Percentiles rank a stretch among this genome's conserved stretches.
These are phyloP conservation scores for Wickerhamiella siamensis DNA, from an alignment of 805 yeast species.

Conservation along the genomic window DNA sequence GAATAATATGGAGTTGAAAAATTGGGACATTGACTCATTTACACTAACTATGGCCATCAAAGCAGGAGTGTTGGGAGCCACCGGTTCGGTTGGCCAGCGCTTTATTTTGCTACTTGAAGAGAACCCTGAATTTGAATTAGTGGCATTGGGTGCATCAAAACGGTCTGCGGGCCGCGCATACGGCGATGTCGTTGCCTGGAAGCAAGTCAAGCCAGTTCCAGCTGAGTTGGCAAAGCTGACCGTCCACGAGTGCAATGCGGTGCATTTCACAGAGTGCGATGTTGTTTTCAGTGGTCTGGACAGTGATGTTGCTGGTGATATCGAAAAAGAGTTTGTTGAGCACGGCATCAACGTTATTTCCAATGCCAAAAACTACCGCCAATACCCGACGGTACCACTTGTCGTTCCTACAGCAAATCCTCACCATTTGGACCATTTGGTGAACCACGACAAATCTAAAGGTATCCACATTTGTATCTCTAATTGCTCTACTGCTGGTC, in stretches of 20 bases:
- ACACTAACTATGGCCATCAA: slow-evolving; percentile 32
- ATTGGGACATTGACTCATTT: slow-evolving; percentile 15
- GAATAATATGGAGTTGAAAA: background rate
- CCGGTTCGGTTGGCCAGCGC: slow-evolving; percentile 96
- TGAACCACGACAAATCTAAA: slow-evolving; percentile 32
- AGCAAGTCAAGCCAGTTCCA: slow-evolving; percentile 78
- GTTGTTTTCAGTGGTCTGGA: slow-evolving; percentile 91
- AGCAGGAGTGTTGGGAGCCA: slow-evolving; percentile 88
- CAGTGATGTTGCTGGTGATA: slow-evolving; percentile 82
- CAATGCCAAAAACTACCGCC: slow-evolving; percentile 92
- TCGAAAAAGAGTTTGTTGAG: slow-evolving; percentile 72
- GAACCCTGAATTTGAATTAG: slow-evolving; percentile 81
- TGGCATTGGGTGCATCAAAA: slow-evolving; percentile 79
- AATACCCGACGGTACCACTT: slow-evolving; percentile 74
- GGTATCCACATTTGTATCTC: slow-evolving; percentile 92
- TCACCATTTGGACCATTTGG: slow-evolving; percentile 64
- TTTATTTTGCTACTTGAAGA: slow-evolving; percentile 70
- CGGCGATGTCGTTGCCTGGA: slow-evolving; percentile 81
- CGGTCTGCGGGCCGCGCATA: slow-evolving; percentile 89
- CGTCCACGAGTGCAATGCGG: slow-evolving; percentile 68
- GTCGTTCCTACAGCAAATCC: slow-evolving; percentile 92
- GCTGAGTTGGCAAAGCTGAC: slow-evolving; percentile 42
- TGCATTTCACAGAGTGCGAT: slow-evolving; percentile 74
- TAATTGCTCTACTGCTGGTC: slow-evolving; percentile 96
- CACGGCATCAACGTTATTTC: slow-evolving; percentile 77